Evolutionary conservation across 2,329 filamentous ascomycete species (phyloP).

Genomic region (Aureobasidium sp.): DNA sequence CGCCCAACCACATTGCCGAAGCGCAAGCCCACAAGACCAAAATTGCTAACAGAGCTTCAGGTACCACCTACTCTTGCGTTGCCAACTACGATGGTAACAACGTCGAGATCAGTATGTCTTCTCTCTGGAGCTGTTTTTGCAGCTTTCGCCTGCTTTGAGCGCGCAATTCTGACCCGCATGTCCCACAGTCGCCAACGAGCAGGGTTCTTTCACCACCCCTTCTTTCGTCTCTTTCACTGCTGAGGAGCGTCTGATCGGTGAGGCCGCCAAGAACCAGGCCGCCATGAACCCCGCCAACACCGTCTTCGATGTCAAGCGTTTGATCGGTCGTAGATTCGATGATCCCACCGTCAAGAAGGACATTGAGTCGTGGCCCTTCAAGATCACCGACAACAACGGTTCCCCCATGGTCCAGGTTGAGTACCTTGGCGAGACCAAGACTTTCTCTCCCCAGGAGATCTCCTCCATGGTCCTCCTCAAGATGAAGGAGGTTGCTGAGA

Average conservation of each 20-base stretch:
- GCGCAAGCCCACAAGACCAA: constrained; percentile 10
- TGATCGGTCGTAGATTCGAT: constrained; percentile 93
- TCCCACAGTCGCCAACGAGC: constrained; percentile 82
- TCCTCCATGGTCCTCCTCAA: constrained; percentile 98
- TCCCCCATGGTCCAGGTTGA: constrained; percentile 91
- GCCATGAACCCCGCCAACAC: constrained; percentile 99
- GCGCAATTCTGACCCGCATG: constrained; percentile 16
- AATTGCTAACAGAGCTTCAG: constrained; percentile 42
- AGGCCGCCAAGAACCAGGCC: constrained; percentile 99
- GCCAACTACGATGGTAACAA: constrained; percentile 99
- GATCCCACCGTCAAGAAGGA: constrained; percentile 98
- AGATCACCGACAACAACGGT: constrained; percentile 82
- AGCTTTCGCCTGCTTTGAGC: neutral
- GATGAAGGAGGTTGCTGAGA: constrained; percentile 99
- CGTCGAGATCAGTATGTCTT: constrained; percentile 85
- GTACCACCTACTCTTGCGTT: constrained; percentile 99
- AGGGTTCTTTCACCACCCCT: constrained; percentile 97
- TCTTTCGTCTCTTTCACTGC: constrained; percentile 99
- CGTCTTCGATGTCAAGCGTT: constrained; percentile 98
- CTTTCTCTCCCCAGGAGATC: constrained; percentile 96
- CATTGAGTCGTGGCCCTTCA: constrained; percentile 98
- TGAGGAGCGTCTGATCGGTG: constrained; percentile 97
- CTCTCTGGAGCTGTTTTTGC: neutral
- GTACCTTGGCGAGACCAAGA: constrained; percentile 91
- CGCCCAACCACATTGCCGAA: constrained; percentile 7